Evolutionary conservation across 2,329 filamentous ascomycete species (phyloP).

Genomic region (Whalleya microplaca): DNA sequence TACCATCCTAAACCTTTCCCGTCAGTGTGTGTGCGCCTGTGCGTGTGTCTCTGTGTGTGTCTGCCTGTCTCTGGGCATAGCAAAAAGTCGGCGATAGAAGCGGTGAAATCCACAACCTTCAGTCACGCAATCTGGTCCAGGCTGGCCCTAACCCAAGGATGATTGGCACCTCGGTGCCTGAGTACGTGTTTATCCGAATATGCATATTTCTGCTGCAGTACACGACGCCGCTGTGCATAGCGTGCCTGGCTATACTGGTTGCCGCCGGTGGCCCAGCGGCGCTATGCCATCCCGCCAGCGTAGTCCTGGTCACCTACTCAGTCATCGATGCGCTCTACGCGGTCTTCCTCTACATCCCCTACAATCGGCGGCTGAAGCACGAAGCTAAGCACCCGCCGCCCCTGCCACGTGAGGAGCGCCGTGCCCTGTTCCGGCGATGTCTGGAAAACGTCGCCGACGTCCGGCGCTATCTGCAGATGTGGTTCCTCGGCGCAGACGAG

Average conservation of each 20-base stretch:
- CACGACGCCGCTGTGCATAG: constrained; percentile 45
- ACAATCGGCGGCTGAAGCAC: constrained; percentile 42
- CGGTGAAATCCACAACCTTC: constrained; percentile 3
- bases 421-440: constrained; percentile 60
- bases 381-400: constrained; percentile 47
- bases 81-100: neutral
- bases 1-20: neutral
- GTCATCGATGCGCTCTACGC: constrained; percentile 48
- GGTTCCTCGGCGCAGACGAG: constrained; percentile 66
- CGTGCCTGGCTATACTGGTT: constrained; percentile 34
- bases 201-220: constrained; percentile 49
- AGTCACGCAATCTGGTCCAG: constrained; percentile 2
- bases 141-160: constrained; percentile 28
- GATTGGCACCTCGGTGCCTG: constrained; percentile 39
- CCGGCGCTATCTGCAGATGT: constrained; percentile 61
- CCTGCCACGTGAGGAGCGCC: constrained; percentile 51
- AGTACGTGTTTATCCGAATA: constrained; percentile 50
- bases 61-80: no score
- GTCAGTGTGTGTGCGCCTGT: no score
- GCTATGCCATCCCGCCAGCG: constrained; percentile 23
- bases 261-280: constrained; percentile 21
- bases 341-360: constrained; percentile 47
- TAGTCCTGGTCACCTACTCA: constrained; percentile 36
- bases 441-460: constrained; percentile 57
- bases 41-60: no score